Evolutionary conservation across 2,329 filamentous ascomycete species (phyloP).

Genomic region (Aphanocladium album): DNA sequence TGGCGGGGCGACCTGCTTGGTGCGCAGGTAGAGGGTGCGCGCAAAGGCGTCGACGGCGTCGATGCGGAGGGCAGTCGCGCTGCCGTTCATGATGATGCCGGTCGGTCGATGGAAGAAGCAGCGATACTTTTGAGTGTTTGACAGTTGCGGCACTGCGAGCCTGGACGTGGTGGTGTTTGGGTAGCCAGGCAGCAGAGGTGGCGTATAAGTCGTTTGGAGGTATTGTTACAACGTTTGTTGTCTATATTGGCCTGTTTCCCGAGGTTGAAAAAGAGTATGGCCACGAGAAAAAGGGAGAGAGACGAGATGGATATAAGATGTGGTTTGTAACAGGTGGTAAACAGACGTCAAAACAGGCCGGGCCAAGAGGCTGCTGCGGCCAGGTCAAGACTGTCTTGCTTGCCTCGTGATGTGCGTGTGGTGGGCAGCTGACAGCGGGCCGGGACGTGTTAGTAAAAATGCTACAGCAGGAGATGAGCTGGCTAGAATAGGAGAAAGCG

Average conservation of each 20-base stretch:
- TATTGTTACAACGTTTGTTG: neutral
- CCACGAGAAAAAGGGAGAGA: neutral
- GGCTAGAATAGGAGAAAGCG: too few species aligned
- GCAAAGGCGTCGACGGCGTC: conserved; percentile 53
- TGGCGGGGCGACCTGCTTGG: conserved; percentile 37
- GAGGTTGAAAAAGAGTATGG: neutral
- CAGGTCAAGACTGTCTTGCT: neutral
- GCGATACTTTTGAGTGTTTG: too few species aligned
- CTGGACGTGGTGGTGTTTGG: neutral
- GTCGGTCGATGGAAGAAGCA: too few species aligned
- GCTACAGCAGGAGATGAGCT: neutral
- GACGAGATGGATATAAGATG: neutral
- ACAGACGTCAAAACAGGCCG: neutral
- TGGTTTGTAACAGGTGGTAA: too few species aligned
- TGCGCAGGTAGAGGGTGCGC: conserved; percentile 49
- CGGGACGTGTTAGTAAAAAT: neutral
- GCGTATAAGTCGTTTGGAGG: neutral
- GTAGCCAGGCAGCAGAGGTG: neutral
- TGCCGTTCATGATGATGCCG: conserved; percentile 9
- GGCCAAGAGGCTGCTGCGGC: neutral
- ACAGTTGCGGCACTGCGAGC: neutral
- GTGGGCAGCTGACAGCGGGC: conserved; percentile 7
- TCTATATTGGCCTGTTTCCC: neutral
- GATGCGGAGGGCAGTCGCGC: conserved; percentile 38
- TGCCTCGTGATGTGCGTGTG: conserved; percentile 7